phyloP scores from a whole-genome alignment of 2,329 filamentous ascomycete genomes.

The Verticillium zaregamsianum region DNA sequence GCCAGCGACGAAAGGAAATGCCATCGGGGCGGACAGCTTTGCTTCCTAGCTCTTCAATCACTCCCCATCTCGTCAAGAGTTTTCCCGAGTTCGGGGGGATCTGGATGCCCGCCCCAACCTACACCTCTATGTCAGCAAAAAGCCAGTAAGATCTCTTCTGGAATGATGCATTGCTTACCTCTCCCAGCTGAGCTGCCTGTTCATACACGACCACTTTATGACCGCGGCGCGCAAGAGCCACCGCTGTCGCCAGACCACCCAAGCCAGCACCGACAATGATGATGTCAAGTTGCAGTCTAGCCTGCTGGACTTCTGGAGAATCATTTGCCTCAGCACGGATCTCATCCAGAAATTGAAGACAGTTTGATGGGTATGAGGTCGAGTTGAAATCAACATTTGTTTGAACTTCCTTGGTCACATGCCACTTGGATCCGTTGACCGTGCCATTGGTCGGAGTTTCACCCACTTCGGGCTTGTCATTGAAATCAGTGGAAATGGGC shows the following conservation, averaged over 20 bases:
- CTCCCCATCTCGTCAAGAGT: conserved; percentile 24
- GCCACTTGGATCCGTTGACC: background rate
- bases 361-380: conserved; percentile 9
- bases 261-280: conserved; percentile 35
- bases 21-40: conserved; percentile 14
- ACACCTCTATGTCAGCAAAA: background rate
- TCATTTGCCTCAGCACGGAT: background rate
- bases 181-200: conserved; percentile 30
- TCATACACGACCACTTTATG: conserved; percentile 35
- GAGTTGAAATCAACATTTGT: background rate
- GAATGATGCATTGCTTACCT: conserved; percentile 21
- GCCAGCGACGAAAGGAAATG: conserved; percentile 19
- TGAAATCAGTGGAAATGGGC: too few species aligned
- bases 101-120: conserved; percentile 25
- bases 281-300: conserved; percentile 8
- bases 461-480: too few species aligned
- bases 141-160: background rate
- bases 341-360: conserved; percentile 7
- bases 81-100: conserved; percentile 26
- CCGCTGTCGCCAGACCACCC: conserved; percentile 34
- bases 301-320: background rate
- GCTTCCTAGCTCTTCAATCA: conserved; percentile 13
- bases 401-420: background rate
- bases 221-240: conserved; percentile 28
- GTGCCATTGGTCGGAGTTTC: too few species aligned